phyloP scores from a whole-genome alignment of 148 eudicot genomes.

The Chenopodium suecicum region DNA sequence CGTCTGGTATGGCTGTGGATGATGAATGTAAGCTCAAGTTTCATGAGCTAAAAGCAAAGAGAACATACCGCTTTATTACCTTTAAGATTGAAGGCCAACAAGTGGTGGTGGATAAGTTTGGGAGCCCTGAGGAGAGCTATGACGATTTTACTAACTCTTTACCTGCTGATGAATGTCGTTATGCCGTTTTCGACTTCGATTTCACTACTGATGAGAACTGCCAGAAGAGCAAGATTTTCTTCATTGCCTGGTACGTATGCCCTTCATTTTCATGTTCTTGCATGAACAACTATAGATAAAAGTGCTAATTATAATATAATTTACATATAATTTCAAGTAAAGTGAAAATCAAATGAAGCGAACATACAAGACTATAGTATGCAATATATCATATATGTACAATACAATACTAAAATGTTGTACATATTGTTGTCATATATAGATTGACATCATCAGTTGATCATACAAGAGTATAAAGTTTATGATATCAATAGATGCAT shows the following conservation, averaged over 20 bases:
- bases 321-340: no score
- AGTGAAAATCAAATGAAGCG: not conserved
- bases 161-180: conserved; percentile 80
- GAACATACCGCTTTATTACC: conserved; percentile 58
- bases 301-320: no score
- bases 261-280: not conserved
- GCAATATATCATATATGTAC: not conserved
- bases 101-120: conserved; percentile 79
- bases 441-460: no score
- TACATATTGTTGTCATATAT: no score
- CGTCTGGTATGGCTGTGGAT: conserved; percentile 76
- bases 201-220: conserved; percentile 75
- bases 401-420: not conserved
- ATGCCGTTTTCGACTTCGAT: conserved; percentile 81
- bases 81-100: conserved; percentile 72
- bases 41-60: conserved; percentile 61
- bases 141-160: conserved; percentile 69
- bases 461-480: no score
- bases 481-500: no score
- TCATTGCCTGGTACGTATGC: conserved; percentile 64
- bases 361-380: not conserved
- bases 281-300: not conserved
- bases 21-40: conserved; percentile 81
- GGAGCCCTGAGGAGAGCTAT: conserved; percentile 55
- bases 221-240: conserved; percentile 93